These are phyloP conservation scores for Phyllachora maydis DNA, from an alignment of 2,329 filamentous ascomycete genomes.

Conservation along the genomic window DNA sequence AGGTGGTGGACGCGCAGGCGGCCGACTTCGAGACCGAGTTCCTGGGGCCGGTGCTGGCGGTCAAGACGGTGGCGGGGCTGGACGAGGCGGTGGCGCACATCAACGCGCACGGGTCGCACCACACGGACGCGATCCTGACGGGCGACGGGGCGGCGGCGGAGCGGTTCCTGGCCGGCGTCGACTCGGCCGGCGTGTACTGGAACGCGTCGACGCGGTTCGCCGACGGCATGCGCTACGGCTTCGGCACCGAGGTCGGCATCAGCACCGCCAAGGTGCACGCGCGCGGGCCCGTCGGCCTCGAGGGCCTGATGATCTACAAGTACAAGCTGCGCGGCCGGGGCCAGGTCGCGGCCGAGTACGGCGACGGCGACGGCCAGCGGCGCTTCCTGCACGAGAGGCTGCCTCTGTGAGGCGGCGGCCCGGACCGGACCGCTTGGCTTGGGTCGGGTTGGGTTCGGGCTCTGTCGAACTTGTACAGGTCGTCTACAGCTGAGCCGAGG, in stretches of 20 bases:
- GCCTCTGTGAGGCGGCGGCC: constrained; percentile 13
- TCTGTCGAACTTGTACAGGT: too few species aligned
- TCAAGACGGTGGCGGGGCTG: constrained; percentile 54
- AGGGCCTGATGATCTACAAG: constrained; percentile 94
- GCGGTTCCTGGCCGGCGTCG: constrained; percentile 65
- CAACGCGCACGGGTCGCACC: constrained; percentile 78
- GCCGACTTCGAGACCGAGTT: constrained; percentile 79
- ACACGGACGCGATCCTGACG: constrained; percentile 85
- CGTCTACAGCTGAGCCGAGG: too few species aligned
- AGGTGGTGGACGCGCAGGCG: constrained; percentile 43
- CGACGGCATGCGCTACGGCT: constrained; percentile 92
- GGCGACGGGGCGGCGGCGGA: constrained; percentile 46
- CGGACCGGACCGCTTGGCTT: too few species aligned
- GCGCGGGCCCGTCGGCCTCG: constrained; percentile 77
- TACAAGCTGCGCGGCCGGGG: constrained; percentile 74
- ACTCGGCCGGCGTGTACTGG: constrained; percentile 90
- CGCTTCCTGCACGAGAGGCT: constrained; percentile 37
- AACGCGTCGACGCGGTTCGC: constrained; percentile 89
- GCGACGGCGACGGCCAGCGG: constrained; percentile 37
- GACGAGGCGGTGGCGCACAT: constrained; percentile 69
- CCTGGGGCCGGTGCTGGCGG: constrained; percentile 61
- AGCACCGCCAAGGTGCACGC: constrained; percentile 98
- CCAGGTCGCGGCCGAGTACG: constrained; percentile 63
- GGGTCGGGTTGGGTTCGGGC: too few species aligned
- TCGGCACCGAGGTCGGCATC: constrained; percentile 95